Conservation (phyloP, 2,329 filamentous ascomycete species). For the Fusarium pininemorale region DNA sequence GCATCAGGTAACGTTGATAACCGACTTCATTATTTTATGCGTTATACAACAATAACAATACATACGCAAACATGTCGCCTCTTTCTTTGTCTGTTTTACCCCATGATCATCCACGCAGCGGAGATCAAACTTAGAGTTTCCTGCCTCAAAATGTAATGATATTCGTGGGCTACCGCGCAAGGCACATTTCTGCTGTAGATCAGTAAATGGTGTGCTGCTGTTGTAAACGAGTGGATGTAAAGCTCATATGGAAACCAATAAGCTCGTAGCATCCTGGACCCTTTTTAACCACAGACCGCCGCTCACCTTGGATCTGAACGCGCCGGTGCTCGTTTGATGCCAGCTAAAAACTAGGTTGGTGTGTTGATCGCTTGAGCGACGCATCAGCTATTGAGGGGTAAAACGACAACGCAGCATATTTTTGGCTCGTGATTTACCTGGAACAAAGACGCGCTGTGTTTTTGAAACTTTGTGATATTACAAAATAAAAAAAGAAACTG, state of each 20-base stretch:
- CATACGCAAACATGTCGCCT: not conserved
- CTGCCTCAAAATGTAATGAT: not conserved
- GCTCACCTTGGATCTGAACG: constrained; percentile 6
- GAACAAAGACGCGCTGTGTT: not conserved
- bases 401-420: constrained; percentile 1
- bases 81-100: not conserved
- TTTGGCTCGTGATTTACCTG: not conserved
- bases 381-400: constrained; percentile 23
- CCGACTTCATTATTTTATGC: not conserved
- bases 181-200: constrained; percentile 27
- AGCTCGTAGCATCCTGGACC: constrained; percentile 5
- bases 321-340: constrained; percentile 4
- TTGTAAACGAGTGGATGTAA: constrained; percentile 20
- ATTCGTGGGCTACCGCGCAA: not conserved
- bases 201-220: constrained; percentile 34
- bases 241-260: constrained; percentile 13
- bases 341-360: constrained; percentile 20
- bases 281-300: constrained; percentile 13
- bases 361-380: constrained; percentile 27
- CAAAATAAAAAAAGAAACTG: constrained; percentile 4
- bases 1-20: not conserved
- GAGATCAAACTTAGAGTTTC: constrained; percentile 6
- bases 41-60: not conserved
- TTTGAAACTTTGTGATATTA: not conserved
- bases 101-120: not conserved